A percentile compares a stretch with the other conserved stretches of the same genome.
These are phyloP conservation scores for Fusarium torulosum DNA, from an alignment of 2,329 filamentous ascomycete species.

Conservation along the genomic window DNA sequence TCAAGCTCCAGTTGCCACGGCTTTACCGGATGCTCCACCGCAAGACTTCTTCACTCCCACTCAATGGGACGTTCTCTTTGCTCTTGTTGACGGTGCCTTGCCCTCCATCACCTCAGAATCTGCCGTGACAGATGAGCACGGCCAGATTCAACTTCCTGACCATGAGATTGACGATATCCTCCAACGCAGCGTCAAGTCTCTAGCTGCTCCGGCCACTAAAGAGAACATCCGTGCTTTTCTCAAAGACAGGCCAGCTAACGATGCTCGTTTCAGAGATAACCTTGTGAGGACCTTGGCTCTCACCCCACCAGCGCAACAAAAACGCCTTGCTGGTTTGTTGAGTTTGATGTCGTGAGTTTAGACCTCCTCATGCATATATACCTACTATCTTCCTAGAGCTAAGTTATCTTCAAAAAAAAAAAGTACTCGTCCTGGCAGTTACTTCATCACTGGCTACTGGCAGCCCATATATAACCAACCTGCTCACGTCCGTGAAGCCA, in stretches of 20 bases:
- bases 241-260: conserved; percentile 62
- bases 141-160: conserved; percentile 62
- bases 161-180: conserved; percentile 64
- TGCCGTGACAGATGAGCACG: conserved; percentile 53
- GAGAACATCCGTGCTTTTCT: conserved; percentile 66
- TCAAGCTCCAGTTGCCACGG: conserved; percentile 35
- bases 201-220: conserved; percentile 56
- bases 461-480: conserved; percentile 73
- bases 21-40: conserved; percentile 48
- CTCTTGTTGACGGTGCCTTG: conserved; percentile 69
- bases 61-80: conserved; percentile 67
- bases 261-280: conserved; percentile 65
- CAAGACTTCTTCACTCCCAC: conserved; percentile 58
- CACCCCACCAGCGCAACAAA: conserved; percentile 51
- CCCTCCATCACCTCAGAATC: conserved; percentile 67
- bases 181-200: conserved; percentile 51
- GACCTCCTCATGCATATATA: not conserved
- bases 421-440: conserved; percentile 72
- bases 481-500: conserved; percentile 68
- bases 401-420: conserved; percentile 49
- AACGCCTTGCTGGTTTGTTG: conserved; percentile 57
- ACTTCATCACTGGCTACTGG: conserved; percentile 76
- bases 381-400: not conserved
- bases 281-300: conserved; percentile 59
- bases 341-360: conserved; percentile 59